phyloP scores from a whole-genome alignment of 768 basidiomycete genomes.

The Chalciporus pseudorubinellus region DNA sequence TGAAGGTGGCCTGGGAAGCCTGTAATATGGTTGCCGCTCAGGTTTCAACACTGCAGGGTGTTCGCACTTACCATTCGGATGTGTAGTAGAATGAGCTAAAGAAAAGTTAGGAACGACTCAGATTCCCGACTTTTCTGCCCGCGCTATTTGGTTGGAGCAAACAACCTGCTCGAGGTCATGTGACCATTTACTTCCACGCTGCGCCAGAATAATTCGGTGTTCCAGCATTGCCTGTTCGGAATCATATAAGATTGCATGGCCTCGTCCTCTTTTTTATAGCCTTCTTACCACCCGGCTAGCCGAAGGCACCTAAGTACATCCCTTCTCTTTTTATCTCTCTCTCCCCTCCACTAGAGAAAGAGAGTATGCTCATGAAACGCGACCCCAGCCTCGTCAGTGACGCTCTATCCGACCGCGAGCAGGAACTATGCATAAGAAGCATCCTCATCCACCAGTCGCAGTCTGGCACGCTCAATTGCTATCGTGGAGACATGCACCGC shows the following conservation, averaged over 20 bases:
- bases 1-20: constrained; percentile 92
- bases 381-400: constrained; percentile 10
- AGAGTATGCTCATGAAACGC: constrained; percentile 9
- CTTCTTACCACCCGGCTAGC: neutral
- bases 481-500: constrained; percentile 39
- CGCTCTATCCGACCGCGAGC: constrained; percentile 13
- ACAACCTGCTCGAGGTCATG: constrained; percentile 23
- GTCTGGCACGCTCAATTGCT: constrained; percentile 25
- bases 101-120: constrained; percentile 13
- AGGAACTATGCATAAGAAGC: constrained; percentile 8
- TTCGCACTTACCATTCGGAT: constrained; percentile 28
- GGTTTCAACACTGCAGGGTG: neutral
- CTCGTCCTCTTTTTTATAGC: neutral
- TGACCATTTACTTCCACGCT: constrained; percentile 11
- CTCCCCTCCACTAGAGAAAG: neutral
- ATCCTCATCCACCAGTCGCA: constrained; percentile 12
- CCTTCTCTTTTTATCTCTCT: neutral
- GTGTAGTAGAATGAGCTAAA: constrained; percentile 7
- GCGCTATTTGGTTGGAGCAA: constrained; percentile 28
- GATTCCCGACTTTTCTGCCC: constrained; percentile 26
- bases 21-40: constrained; percentile 22
- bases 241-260: constrained; percentile 20
- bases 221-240: neutral
- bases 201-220: neutral
- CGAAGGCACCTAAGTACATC: neutral